Evolutionary conservation across 345 rosid genomes (phyloP), one percentile per base, ranked within the genome.

Genomic region (Toxicodendron radicans): DNA sequence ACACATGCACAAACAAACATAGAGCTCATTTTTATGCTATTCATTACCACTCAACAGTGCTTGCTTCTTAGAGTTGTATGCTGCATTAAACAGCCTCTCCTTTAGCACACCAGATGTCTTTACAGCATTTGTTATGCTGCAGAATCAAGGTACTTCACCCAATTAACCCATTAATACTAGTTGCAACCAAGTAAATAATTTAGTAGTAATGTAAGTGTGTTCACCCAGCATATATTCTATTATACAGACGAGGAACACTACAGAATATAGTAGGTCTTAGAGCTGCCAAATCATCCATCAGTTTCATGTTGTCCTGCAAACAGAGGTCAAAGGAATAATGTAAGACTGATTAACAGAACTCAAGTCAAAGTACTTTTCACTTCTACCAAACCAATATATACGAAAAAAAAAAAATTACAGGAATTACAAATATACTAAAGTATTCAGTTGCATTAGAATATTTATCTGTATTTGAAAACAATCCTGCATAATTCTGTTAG

Each of bases 201-300:
- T 30, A 79, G 67, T 35, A 74, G 73, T 75, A 70, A 51, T 33
- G 64, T 68, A 2, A n/a, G 76, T 75, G 65, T 62, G 23, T 54
- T 82, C 78, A 93, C 99, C 99, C 92, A 52, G 78, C 87, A 79
- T 95, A 95, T 81, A 95, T 91, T 86, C 98, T 91, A 73, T 93
- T 93, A 77, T 88, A 93, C 72, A 93, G 81, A 74, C 99, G 95
- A 84, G 99, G 99, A 75, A 95, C 98, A 60, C 99, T 93, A 89
- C 89, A 80, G 83, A 95, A 95, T 73, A 95, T 2, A 46, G 99
- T 95, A 30, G 99, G 99, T 75, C 97, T 88, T 54, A 95, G 89
- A 75, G 89, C 87, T 78, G 91, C 92, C 84, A 95, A 59, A 81
- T 95, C 99, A 80, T 95, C 99, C 88, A 93, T 80, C 74, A 95